Conservation (phyloP, 257 asterid species). For the Solanum phureja region DNA sequence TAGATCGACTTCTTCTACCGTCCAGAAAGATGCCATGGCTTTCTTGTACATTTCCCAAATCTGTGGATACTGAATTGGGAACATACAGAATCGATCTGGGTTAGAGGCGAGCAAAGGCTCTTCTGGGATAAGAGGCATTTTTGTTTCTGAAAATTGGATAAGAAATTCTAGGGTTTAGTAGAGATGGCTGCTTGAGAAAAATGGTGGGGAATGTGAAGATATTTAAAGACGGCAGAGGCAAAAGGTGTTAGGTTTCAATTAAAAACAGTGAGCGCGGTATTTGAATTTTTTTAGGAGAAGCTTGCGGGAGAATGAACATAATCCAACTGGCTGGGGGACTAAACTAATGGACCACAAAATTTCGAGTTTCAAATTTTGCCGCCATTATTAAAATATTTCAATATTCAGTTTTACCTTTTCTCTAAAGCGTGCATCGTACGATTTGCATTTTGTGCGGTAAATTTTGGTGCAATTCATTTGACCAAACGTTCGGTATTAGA, state of each 20-base stretch:
- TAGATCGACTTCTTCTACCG: conserved; percentile 89
- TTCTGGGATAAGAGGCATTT: conserved; percentile 73
- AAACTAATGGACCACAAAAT: background rate
- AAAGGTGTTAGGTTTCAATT: background rate
- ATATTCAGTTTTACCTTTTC: background rate
- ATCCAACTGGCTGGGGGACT: background rate
- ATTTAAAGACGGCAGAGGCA: background rate
- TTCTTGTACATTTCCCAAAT: conserved; percentile 99
- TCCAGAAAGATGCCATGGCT: conserved; percentile 95
- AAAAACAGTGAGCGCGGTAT: conserved; percentile 18
- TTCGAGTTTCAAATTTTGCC: conserved; percentile 3
- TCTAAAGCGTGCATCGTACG: background rate
- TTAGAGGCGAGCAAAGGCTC: conserved; percentile 74
- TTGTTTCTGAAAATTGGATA: background rate
- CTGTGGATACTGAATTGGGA: conserved; percentile 87
- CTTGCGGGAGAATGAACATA: conserved; percentile 49
- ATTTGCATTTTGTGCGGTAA: background rate
- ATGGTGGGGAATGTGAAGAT: background rate
- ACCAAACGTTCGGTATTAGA: background rate
- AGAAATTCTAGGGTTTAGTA: background rate
- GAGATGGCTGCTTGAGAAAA: background rate
- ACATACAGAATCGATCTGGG: conserved; percentile 92
- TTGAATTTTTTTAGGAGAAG: conserved; percentile 29
- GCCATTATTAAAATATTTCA: background rate
- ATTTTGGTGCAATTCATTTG: background rate